Evolutionary conservation across 2,329 filamentous ascomycete genomes (phyloP).

Genomic region (Sporothrix curviconia): DNA sequence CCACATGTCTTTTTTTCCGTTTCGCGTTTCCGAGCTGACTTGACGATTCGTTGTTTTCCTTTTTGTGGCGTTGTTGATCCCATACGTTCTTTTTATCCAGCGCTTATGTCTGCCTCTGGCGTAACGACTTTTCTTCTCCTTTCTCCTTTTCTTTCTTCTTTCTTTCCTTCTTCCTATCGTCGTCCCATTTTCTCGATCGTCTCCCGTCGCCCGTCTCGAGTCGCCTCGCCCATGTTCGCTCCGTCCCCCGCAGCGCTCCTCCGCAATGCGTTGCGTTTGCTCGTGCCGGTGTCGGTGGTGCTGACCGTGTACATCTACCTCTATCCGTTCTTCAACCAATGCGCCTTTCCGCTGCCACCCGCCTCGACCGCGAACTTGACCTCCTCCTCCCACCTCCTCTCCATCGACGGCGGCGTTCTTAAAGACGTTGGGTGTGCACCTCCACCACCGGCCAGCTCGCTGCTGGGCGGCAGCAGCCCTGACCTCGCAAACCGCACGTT

Average conservation of each 20-base stretch:
- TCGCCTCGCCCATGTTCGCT: conserved; percentile 43
- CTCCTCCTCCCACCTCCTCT: conserved; percentile 6
- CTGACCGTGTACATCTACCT: conserved; percentile 77
- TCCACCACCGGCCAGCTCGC: conserved; percentile 3
- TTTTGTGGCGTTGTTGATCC: not conserved
- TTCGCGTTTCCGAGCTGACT: not conserved
- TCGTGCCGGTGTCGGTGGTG: conserved; percentile 60
- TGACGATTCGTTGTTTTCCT: not conserved
- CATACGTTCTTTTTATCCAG: not conserved
- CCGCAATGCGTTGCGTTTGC: conserved; percentile 50
- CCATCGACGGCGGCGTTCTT: conserved; percentile 28
- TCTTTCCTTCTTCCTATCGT: not conserved
- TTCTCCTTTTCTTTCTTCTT: not conserved
- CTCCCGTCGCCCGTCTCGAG: not conserved
- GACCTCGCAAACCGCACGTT: conserved; percentile 21
- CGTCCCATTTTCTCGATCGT: not conserved
- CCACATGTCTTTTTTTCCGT: not conserved
- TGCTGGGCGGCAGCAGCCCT: conserved; percentile 17
- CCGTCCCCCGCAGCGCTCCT: conserved; percentile 39
- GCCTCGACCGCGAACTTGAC: conserved; percentile 10
- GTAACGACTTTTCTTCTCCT: not conserved
- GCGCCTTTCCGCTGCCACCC: conserved; percentile 62
- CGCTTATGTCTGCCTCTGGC: not conserved
- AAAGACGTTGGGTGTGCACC: conserved; percentile 36
- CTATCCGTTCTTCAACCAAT: conserved; percentile 74